Base-by-base conservation (phyloP, 2,329 filamentous ascomycete species). In the Diaporthe amygdali region DNA sequence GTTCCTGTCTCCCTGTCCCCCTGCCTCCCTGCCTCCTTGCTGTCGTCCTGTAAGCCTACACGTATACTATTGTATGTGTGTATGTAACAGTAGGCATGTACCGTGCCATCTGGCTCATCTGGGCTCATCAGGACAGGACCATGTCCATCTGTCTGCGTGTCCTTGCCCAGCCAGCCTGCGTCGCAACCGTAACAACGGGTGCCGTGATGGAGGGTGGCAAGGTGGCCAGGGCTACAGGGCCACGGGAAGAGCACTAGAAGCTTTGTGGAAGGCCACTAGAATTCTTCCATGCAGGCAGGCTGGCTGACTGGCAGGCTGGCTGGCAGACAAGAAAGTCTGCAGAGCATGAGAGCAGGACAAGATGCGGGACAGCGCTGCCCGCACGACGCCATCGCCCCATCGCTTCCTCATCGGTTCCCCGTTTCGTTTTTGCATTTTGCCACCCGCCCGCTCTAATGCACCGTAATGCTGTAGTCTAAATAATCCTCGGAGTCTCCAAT, bases 261-360 rank as follows among this genome's bases (percentile, higher is more conserved):
- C 47, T 47, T 71, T 34, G 54, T 68, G 51, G 69, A 71, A 71
- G 52, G 51, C 52, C 52, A 46, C 63, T 71, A 67, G 63, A 68
- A 71, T 14, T 44, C 63, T 68, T 71, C 63, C 44, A 44, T 56
- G 51, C 51, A 66, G 41, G 20, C 32, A 14, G 61, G 17, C 59
- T 32, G 17, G 20, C 27, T 15, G 30, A 4, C 34, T 5, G 34
- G 34, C 46, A 44, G 41, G 41, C 41, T 44, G 41, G 41, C n/a
- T n/a, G n/a, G n/a, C 34, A 37, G 6, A 37, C 10, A 37, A 37
- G 6, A 37, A 5, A 5, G 22, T n/a, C 47, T 25, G 17, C n/a
- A 25, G 9, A n/a, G 34, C 14, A 3, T 12, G 52, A 15, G 25
- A 44, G 20, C 27, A 12, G 22, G 32, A 25, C 20, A 22, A 56